Conservation (phyloP, 495 filamentous ascomycete species). For the Penicillium ochrochloron region DNA sequence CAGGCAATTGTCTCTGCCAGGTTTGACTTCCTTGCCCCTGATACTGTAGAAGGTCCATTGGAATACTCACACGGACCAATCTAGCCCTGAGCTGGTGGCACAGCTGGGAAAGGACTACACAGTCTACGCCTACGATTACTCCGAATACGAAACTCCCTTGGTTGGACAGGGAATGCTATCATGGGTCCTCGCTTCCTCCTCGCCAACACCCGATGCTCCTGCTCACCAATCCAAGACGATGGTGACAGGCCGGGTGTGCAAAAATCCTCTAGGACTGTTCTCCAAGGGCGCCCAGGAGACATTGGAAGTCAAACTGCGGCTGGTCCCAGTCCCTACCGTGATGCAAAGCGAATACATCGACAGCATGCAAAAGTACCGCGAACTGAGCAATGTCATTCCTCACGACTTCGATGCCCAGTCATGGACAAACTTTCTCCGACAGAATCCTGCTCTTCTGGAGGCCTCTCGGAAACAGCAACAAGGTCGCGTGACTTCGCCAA, state of each 20-base stretch:
- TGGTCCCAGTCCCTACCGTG: conserved; percentile 79
- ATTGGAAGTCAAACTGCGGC: conserved; percentile 88
- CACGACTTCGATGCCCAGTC: conserved; percentile 69
- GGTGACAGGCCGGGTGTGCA: conserved; percentile 88
- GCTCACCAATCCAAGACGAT: conserved; percentile 69
- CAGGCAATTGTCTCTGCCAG: conserved; percentile 80
- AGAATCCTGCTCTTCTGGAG: conserved; percentile 57
- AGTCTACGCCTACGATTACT: conserved; percentile 96
- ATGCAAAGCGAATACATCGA: conserved; percentile 71
- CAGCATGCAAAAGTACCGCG: conserved; percentile 64
- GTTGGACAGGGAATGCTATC: conserved; percentile 97
- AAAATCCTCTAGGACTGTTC: conserved; percentile 81
- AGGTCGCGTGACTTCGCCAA: conserved; percentile 42
- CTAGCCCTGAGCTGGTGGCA: conserved; percentile 85
- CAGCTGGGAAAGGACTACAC: conserved; percentile 89
- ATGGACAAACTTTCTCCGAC: conserved; percentile 68
- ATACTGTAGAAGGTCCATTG: conserved; percentile 6
- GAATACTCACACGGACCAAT: conserved; percentile 26
- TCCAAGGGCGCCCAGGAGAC: conserved; percentile 84
- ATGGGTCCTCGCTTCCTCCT: conserved; percentile 71
- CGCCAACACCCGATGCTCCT: conserved; percentile 57
- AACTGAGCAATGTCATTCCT: conserved; percentile 62
- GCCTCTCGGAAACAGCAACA: conserved; percentile 36
- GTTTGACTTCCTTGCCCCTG: conserved; percentile 39
- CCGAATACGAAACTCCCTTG: conserved; percentile 88